phyloP scores from a whole-genome alignment of 768 basidiomycete genomes.

The Lentinula lateritia region DNA sequence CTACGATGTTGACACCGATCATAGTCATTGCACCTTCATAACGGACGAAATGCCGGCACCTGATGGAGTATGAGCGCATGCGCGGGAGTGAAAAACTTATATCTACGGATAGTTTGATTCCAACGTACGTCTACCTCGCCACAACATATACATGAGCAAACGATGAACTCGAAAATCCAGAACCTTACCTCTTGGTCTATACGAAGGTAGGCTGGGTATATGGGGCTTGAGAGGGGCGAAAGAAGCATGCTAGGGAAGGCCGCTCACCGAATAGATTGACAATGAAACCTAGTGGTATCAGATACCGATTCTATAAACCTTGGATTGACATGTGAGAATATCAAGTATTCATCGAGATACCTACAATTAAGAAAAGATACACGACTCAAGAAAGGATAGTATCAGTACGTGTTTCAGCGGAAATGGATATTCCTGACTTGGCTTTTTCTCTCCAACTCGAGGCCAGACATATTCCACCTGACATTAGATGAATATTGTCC shows the following conservation, averaged over 20 bases:
- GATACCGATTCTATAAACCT: not conserved
- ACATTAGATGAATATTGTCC: not conserved
- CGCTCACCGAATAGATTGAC: not conserved
- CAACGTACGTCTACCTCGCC: not conserved
- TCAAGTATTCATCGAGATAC: not conserved
- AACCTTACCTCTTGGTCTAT: not conserved
- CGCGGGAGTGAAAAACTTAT: not conserved
- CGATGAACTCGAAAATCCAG: not conserved
- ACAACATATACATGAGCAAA: not conserved
- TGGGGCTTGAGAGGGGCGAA: not conserved
- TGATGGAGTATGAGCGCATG: not conserved
- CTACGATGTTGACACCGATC: constrained; percentile 1
- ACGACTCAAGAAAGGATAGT: not conserved
- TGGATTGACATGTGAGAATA: not conserved
- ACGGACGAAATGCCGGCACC: constrained; percentile 1
- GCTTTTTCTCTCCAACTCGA: not conserved
- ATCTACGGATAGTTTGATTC: not conserved
- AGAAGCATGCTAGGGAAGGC: not conserved
- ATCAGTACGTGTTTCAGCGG: not conserved
- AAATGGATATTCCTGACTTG: not conserved
- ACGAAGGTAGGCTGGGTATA: not conserved
- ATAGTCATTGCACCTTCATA: constrained; percentile 3
- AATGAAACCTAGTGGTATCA: not conserved
- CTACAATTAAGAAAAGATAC: not conserved
- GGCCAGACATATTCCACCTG: constrained; percentile 1